Evolutionary conservation across 2,329 filamentous ascomycete genomes (phyloP).

Genomic region (Fusarium sp.): DNA sequence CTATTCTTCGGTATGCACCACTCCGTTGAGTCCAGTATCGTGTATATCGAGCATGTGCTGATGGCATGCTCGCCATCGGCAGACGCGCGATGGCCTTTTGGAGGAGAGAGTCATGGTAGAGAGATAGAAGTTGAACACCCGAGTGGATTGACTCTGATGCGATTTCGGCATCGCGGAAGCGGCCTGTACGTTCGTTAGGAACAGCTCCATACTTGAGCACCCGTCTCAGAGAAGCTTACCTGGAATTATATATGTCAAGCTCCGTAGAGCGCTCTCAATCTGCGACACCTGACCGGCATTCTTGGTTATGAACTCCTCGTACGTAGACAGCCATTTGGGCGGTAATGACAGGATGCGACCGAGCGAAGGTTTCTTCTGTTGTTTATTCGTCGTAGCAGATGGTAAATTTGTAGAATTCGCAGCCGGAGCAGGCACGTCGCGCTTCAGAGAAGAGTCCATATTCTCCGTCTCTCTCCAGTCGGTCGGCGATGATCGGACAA

Average conservation of each 20-base stretch:
- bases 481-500: constrained; percentile 1
- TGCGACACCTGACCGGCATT: constrained; percentile 94
- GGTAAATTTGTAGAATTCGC: constrained; percentile 22
- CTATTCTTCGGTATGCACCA: constrained; percentile 80
- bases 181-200: constrained; percentile 59
- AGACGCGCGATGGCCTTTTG: constrained; percentile 69
- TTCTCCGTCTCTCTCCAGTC: neutral
- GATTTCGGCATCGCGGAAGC: constrained; percentile 91
- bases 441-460: constrained; percentile 37
- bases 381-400: constrained; percentile 14
- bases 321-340: constrained; percentile 74
- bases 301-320: constrained; percentile 91
- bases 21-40: constrained; percentile 71
- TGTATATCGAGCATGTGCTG: constrained; percentile 72
- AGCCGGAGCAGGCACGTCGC: constrained; percentile 31
- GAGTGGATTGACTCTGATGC: constrained; percentile 93
- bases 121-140: constrained; percentile 85
- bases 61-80: constrained; percentile 62
- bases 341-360: constrained; percentile 63
- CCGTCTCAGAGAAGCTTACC: constrained; percentile 55
- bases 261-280: constrained; percentile 92
- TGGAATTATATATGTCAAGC: constrained; percentile 94
- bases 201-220: neutral
- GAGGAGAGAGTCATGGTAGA: constrained; percentile 92
- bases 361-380: constrained; percentile 38